phyloP scores from a whole-genome alignment of 1,139 yeast genomes.

The Sugiyamaella paludigena region DNA sequence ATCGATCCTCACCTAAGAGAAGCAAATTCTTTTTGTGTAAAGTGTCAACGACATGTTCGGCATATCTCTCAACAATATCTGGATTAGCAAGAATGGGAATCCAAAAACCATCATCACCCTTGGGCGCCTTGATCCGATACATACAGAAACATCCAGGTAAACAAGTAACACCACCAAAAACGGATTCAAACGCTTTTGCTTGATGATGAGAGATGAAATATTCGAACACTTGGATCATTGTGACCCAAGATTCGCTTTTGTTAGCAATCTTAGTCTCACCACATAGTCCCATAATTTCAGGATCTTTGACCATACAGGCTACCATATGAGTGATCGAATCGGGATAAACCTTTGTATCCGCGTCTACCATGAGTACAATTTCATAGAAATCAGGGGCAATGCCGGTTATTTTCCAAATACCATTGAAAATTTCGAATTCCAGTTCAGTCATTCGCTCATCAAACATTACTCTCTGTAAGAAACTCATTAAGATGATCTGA shows the following conservation, averaged over 20 bases:
- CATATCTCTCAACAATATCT: slow-evolving; percentile 91
- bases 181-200: slow-evolving; percentile 93
- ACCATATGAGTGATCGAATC: slow-evolving; percentile 91
- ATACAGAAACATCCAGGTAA: slow-evolving; percentile 97
- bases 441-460: slow-evolving; percentile 97
- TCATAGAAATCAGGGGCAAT: slow-evolving; percentile 86
- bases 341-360: slow-evolving; percentile 90
- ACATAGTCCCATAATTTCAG: slow-evolving; percentile 89
- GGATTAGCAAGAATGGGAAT: slow-evolving; percentile 95
- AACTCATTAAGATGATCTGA: slow-evolving; percentile 89
- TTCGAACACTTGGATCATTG: slow-evolving; percentile 93
- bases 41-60: slow-evolving; percentile 84
- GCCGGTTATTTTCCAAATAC: slow-evolving; percentile 86
- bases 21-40: slow-evolving; percentile 87
- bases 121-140: slow-evolving; percentile 93
- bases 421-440: slow-evolving; percentile 75
- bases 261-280: slow-evolving; percentile 96
- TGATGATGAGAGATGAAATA: slow-evolving; percentile 96
- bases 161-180: slow-evolving; percentile 96
- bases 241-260: slow-evolving; percentile 84
- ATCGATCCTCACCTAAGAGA: slow-evolving; percentile 92
- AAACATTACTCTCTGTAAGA: slow-evolving; percentile 84
- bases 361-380: slow-evolving; percentile 90
- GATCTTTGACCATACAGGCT: slow-evolving; percentile 90
- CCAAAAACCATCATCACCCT: slow-evolving; percentile 89